Evolutionary conservation across 495 filamentous ascomycete genomes (phyloP).

Genomic region (Saxophila tyrrhenica): DNA sequence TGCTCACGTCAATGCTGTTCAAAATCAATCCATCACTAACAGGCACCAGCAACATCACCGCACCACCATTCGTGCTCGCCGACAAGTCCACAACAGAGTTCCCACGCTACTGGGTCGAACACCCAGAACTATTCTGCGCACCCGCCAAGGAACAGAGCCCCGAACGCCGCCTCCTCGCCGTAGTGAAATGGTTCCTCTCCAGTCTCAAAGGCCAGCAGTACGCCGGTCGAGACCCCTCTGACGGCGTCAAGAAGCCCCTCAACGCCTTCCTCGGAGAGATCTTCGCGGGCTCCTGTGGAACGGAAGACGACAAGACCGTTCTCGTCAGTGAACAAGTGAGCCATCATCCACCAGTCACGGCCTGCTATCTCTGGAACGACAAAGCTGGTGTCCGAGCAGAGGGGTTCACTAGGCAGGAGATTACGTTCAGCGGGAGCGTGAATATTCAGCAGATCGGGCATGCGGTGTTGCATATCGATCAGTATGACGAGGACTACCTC

Average conservation of each 20-base stretch:
- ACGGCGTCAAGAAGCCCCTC: constrained; percentile 26
- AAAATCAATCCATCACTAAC: background rate
- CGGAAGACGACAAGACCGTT: constrained; percentile 12
- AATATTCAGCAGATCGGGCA: constrained; percentile 28
- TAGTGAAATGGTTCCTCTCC: constrained; percentile 24
- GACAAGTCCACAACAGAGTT: constrained; percentile 22
- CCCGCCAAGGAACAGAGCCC: constrained; percentile 15
- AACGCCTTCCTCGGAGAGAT: constrained; percentile 29
- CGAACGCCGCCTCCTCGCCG: constrained; percentile 19
- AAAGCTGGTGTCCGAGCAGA: constrained; percentile 21
- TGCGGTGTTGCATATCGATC: constrained; percentile 33
- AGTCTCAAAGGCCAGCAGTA: constrained; percentile 24
- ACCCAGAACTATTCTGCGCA: constrained; percentile 23
- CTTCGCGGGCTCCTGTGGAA: constrained; percentile 17
- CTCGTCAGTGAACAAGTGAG: constrained; percentile 26
- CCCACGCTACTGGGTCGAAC: constrained; percentile 24
- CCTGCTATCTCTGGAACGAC: constrained; percentile 27
- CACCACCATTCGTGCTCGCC: constrained; percentile 24
- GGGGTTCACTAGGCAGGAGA: constrained; percentile 26
- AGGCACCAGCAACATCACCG: constrained; percentile 21
- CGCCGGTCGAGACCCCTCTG: constrained; percentile 17
- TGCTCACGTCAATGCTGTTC: background rate
- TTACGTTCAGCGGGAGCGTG: constrained; percentile 24
- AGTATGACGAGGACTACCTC: constrained; percentile 40
- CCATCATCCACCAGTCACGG: constrained; percentile 27